Conservation (phyloP, 2,329 filamentous ascomycete species). For the Pseudocercospora pini-densiflorae region DNA sequence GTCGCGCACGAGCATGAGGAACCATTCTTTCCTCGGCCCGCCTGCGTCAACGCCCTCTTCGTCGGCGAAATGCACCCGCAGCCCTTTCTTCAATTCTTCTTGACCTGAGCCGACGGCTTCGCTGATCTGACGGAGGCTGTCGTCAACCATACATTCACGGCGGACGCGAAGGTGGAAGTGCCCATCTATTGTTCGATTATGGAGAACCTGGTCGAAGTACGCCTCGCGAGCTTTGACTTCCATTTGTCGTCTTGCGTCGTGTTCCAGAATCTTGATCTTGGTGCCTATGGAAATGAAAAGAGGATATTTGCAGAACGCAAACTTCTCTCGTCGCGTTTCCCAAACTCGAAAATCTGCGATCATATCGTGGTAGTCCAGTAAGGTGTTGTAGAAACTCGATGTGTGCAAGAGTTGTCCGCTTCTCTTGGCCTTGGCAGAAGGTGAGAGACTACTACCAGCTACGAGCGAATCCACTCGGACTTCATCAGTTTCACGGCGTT, state of each 20-base stretch:
- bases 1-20: constrained; percentile 82
- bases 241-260: constrained; percentile 89
- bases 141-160: constrained; percentile 84
- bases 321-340: constrained; percentile 75
- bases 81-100: constrained; percentile 87
- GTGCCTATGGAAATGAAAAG: constrained; percentile 91
- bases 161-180: constrained; percentile 78
- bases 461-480: constrained; percentile 19
- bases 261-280: constrained; percentile 87
- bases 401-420: constrained; percentile 73
- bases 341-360: constrained; percentile 85
- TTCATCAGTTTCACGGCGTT: constrained; percentile 17
- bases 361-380: constrained; percentile 85
- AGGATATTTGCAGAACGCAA: constrained; percentile 90
- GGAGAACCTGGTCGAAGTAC: constrained; percentile 88
- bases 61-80: constrained; percentile 82
- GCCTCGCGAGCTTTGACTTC: constrained; percentile 84
- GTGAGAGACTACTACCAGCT: constrained; percentile 39
- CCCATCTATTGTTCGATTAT: constrained; percentile 67
- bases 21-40: constrained; percentile 92
- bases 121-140: constrained; percentile 82
- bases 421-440: constrained; percentile 30
- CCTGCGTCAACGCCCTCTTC: constrained; percentile 93
- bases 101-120: constrained; percentile 79
- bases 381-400: constrained; percentile 84